phyloP scores from a whole-genome alignment of 2,329 filamentous ascomycete species.

The Epichloe hybrida region DNA sequence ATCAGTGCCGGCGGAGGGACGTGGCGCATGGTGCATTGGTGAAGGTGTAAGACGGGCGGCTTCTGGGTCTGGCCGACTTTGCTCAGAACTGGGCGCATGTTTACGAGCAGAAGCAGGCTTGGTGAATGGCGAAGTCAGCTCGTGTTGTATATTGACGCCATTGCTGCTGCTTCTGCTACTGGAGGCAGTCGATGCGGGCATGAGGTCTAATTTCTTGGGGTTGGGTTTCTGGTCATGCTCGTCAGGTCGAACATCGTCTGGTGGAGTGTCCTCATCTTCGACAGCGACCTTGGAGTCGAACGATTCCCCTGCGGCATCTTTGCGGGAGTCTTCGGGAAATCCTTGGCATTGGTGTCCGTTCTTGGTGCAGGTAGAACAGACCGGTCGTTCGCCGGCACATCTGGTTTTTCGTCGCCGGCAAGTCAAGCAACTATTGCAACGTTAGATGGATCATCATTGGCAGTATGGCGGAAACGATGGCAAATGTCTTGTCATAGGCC shows the following conservation, averaged over 20 bases:
- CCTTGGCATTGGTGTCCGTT: constrained; percentile 58
- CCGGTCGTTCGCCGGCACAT: constrained; percentile 59
- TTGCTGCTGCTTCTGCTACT: background rate
- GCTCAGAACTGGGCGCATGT: background rate
- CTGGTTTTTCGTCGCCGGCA: constrained; percentile 66
- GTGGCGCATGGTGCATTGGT: constrained; percentile 7
- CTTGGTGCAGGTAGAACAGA: constrained; percentile 59
- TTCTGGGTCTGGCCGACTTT: background rate
- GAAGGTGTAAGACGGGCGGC: constrained; percentile 2
- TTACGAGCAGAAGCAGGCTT: background rate
- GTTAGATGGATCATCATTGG: background rate
- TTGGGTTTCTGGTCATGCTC: constrained; percentile 1
- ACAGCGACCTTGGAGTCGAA: constrained; percentile 9
- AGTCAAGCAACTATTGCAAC: constrained; percentile 44
- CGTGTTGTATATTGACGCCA: background rate
- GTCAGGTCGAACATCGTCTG: constrained; percentile 1
- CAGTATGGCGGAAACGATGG: background rate
- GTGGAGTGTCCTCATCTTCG: constrained; percentile 7
- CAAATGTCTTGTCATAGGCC: background rate
- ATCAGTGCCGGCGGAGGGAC: constrained; percentile 8
- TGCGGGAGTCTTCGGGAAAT: constrained; percentile 43
- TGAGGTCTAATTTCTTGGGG: background rate
- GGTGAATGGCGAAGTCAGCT: background rate
- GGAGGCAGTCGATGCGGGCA: background rate
- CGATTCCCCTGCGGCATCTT: constrained; percentile 20